Conservation (phyloP, 2,329 filamentous ascomycete genomes). For the Colletotrichum orbiculare region DNA sequence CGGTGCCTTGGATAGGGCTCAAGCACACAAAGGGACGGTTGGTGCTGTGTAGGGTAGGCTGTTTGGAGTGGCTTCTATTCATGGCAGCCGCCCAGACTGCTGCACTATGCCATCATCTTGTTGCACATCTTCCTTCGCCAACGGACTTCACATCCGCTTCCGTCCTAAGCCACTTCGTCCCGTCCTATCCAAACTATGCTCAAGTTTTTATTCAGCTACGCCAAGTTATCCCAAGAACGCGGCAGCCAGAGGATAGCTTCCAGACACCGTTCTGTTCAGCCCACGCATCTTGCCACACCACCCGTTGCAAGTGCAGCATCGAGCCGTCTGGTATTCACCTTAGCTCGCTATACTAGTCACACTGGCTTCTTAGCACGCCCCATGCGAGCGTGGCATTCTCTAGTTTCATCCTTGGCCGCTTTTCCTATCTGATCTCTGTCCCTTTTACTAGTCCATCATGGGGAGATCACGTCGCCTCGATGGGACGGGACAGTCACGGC, state of each 20-base stretch:
- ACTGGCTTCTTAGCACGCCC: conserved; percentile 11
- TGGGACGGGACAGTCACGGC: conserved; percentile 17
- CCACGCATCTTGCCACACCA: conserved; percentile 1
- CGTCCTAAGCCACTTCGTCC: background rate
- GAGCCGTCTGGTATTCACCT: background rate
- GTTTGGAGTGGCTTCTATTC: too few species aligned
- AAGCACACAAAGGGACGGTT: conserved; percentile 13
- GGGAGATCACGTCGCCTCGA: conserved; percentile 25
- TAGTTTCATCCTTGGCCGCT: conserved; percentile 23
- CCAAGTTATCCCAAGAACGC: background rate
- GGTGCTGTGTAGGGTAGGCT: background rate
- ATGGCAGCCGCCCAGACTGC: conserved; percentile 2
- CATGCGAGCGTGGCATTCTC: conserved; percentile 26
- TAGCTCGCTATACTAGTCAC: conserved; percentile 13
- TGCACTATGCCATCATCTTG: conserved; percentile 14
- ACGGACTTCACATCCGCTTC: background rate
- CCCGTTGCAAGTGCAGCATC: conserved; percentile 13
- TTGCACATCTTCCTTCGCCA: conserved; percentile 5
- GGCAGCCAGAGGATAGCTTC: background rate
- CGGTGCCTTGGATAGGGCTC: conserved; percentile 17
- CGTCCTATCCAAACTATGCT: background rate
- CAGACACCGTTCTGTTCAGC: conserved; percentile 4
- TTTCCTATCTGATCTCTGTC: conserved; percentile 6
- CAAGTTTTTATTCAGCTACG: too few species aligned
- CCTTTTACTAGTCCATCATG: conserved; percentile 19